Percentiles rank a stretch among this genome's conserved stretches.
These are phyloP conservation scores for Quercus robur DNA, from an alignment of 306 rosid species.

Conservation along the genomic window DNA sequence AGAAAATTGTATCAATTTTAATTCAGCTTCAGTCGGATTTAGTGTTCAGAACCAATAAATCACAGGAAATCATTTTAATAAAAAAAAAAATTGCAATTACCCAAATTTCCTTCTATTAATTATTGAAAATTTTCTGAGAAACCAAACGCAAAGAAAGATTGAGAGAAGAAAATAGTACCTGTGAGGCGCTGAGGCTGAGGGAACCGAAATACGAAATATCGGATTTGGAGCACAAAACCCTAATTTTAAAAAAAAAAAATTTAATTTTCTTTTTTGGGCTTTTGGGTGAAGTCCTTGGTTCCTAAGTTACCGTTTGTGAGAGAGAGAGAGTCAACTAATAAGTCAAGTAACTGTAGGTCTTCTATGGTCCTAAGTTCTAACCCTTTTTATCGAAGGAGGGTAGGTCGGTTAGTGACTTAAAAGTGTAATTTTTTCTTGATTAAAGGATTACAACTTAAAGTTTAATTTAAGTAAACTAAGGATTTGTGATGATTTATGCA, in stretches of 20 bases:
- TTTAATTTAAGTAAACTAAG: too few species aligned
- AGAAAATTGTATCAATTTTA: neutral
- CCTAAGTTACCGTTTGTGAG: too few species aligned
- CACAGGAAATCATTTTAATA: neutral
- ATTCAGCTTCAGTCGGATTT: neutral
- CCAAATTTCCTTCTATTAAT: neutral
- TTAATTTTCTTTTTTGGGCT: too few species aligned
- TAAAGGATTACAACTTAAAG: too few species aligned
- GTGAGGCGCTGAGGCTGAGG: neutral
- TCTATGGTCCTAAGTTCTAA: too few species aligned
- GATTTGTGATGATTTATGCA: too few species aligned
- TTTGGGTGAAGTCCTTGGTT: too few species aligned
- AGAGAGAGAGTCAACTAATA: too few species aligned
- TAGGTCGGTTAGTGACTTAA: too few species aligned
- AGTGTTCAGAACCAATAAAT: neutral
- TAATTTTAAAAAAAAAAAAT: neutral
- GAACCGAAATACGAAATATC: neutral
- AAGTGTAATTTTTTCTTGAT: too few species aligned
- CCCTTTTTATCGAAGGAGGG: too few species aligned
- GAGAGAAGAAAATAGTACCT: neutral
- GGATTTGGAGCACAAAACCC: neutral
- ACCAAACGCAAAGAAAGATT: neutral
- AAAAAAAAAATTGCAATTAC: neutral
- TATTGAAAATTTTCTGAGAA: neutral
- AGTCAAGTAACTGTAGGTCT: too few species aligned